phyloP scores from a whole-genome alignment of 139 green algal genomes.

The Haematococcus lacustris region DNA sequence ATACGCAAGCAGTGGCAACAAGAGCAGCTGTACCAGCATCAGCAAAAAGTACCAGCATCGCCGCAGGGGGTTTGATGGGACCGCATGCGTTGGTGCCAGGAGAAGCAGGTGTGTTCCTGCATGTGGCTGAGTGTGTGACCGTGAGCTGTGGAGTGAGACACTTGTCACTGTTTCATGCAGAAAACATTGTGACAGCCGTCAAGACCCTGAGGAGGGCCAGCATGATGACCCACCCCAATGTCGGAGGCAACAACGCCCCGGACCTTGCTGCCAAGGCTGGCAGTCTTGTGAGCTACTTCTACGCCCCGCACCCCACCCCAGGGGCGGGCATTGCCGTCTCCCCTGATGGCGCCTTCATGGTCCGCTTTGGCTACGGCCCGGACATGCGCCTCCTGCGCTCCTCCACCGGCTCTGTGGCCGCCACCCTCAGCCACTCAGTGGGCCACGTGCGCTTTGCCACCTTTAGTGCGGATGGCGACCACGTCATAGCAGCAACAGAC shows the following conservation, averaged over 20 bases:
- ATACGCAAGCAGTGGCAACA: background rate
- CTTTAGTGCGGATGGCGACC: background rate
- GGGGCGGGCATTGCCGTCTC: conserved; percentile 18
- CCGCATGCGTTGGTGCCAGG: background rate
- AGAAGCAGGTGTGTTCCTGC: background rate
- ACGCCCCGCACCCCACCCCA: conserved; percentile 15
- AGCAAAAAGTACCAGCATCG: conserved; percentile 4
- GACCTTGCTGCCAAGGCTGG: background rate
- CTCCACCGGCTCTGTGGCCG: conserved; percentile 7
- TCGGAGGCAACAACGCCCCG: background rate
- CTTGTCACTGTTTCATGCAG: background rate
- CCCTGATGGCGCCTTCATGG: conserved; percentile 12
- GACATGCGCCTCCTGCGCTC: conserved; percentile 18
- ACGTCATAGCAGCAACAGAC: conserved; percentile 8
- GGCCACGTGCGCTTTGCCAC: conserved; percentile 13
- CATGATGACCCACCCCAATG: background rate
- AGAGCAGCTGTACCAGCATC: background rate
- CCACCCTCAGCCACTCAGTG: conserved; percentile 8
- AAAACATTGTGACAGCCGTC: conserved; percentile 14
- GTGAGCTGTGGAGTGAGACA: background rate
- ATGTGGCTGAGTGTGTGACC: background rate
- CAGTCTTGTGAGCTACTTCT: conserved; percentile 7
- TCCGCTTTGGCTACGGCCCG: conserved; percentile 20
- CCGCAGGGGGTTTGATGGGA: background rate
- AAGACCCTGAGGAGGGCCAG: conserved; percentile 16